Evolutionary conservation across 2,329 filamentous ascomycete genomes (phyloP).

Genomic region (Colletotrichum sp.): DNA sequence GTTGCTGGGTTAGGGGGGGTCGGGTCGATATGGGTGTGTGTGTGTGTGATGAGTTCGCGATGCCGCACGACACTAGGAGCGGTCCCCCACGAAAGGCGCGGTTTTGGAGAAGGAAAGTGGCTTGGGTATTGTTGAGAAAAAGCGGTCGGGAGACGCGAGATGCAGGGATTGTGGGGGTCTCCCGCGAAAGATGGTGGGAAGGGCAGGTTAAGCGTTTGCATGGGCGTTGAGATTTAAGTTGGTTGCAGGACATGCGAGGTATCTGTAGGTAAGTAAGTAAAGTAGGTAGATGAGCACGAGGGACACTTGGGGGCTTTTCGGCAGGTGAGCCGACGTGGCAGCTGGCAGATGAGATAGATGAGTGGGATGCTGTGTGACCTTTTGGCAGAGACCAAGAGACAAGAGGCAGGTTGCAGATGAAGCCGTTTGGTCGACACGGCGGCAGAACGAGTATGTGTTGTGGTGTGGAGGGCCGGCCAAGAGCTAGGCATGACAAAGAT

Average conservation of each 20-base stretch:
- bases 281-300: background rate
- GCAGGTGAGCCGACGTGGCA: constrained; percentile 1
- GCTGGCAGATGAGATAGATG: background rate
- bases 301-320: background rate
- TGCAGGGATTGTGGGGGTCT: constrained; percentile 14
- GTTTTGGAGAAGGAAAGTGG: background rate
- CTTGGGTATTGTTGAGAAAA: constrained; percentile 13
- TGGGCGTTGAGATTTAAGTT: background rate
- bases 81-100: background rate
- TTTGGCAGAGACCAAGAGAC: background rate
- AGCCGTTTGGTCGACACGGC: background rate
- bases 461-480: background rate
- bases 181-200: background rate
- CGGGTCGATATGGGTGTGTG: background rate
- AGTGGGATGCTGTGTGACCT: background rate
- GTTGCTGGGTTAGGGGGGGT: background rate
- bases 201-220: background rate
- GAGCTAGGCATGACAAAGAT: background rate
- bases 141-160: constrained; percentile 1
- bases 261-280: background rate
- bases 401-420: background rate
- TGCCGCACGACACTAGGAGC: background rate
- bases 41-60: background rate
- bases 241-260: background rate
- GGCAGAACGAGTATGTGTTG: background rate